Evolutionary conservation across 1,139 yeast genomes (phyloP), one percentile per base, ranked within the genome.

Genomic region (Saccharomyces pastorianus): DNA sequence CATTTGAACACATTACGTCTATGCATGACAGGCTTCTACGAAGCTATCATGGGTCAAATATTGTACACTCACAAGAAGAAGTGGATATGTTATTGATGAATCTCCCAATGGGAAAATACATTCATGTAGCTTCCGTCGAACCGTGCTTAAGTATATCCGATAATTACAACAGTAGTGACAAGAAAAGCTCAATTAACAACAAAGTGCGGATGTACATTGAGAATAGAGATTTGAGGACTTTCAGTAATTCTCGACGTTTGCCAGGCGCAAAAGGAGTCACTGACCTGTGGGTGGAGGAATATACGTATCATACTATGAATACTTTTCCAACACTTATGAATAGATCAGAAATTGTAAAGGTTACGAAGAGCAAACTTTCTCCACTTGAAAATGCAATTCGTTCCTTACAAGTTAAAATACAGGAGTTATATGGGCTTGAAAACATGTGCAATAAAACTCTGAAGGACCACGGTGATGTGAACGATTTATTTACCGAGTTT

Each of bases 251-350:
- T 55, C 79, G 86, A 69, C 83, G 86, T 63, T 73, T 89, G 54
- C 90, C 95, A 1, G 93, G 95, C 3, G 80, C 88, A 2, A 80
- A 83, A 0, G 80, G 88, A 8, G 85, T 87, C 6, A 77, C 81
- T 58, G 90, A 88, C 66, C 73, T 89, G 63, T 88, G 96, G 96
- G 89, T 93, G 28, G 96, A 88, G 66, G 95, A 88, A 71, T 81
- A 88, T 6, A 84, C 88, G 0, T 89, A 82, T 70, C 89, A 84
- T 61, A 86, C 96, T 0, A 76, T 71, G 56, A 79, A 86, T 58
- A 79, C 89, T 7, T 89, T 89, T 83, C 97, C 97, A 32, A 86
- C 96, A 0, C 79, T 89, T 70, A 86, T 88, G 85, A 87, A 88
- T 68, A 79, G 96, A 69, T 82, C 90, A 62, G 95, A 87, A 64